Conservation (phyloP, 2,329 filamentous ascomycete genomes). For the Phialocephala sp. region DNA sequence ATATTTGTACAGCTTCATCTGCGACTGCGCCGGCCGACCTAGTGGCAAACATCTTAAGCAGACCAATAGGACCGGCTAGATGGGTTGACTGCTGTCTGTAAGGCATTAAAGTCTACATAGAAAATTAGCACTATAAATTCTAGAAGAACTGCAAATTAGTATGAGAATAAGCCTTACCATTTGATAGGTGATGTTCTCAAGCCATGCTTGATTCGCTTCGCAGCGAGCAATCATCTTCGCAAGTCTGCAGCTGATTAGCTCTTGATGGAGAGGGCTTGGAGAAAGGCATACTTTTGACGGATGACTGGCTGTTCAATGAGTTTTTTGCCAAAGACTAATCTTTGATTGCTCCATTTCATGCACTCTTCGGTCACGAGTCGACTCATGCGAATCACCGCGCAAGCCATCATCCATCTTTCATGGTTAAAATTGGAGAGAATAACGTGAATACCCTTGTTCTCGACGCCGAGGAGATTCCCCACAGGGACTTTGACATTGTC, state of each 20-base stretch:
- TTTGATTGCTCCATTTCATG: conserved; percentile 87
- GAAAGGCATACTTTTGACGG: conserved; percentile 67
- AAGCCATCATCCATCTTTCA: conserved; percentile 79
- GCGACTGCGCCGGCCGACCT: conserved; percentile 82
- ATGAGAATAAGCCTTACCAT: conserved; percentile 54
- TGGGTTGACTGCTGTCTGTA: conserved; percentile 77
- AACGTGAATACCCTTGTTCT: conserved; percentile 85
- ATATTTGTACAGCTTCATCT: conserved; percentile 84
- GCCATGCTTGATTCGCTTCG: conserved; percentile 85
- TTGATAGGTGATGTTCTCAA: conserved; percentile 84
- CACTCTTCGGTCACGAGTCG: conserved; percentile 80
- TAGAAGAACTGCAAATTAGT: no score
- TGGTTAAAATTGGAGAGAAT: conserved; percentile 91
- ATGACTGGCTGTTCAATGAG: conserved; percentile 85
- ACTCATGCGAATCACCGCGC: conserved; percentile 66
- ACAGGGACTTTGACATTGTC: conserved; percentile 87
- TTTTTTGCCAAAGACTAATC: conserved; percentile 81
- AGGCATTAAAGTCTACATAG: conserved; percentile 67
- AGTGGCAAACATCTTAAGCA: conserved; percentile 81
- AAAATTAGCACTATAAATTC: no score
- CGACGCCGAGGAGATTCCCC: conserved; percentile 77
- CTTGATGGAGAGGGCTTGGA: neutral
- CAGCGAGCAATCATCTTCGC: conserved; percentile 85
- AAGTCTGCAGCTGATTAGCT: conserved; percentile 53
- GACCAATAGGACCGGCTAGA: conserved; percentile 79